phyloP scores from a whole-genome alignment of 768 basidiomycete species.

The Crucibulum laeve region DNA sequence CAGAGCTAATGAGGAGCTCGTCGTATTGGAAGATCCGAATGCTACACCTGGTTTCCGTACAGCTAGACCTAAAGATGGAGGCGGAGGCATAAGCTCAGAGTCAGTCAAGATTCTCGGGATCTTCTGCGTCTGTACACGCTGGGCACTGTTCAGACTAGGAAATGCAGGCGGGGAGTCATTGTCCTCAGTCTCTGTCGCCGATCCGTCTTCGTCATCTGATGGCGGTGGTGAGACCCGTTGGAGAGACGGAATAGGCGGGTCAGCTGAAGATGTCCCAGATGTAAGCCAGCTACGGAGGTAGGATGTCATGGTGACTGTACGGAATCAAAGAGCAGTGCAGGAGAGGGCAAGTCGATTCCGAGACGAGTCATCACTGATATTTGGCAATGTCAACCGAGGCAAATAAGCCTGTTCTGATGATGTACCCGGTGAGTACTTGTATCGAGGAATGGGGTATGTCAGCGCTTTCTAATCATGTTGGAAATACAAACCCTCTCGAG shows the following conservation, averaged over 20 bases:
- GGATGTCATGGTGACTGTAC: conserved; percentile 42
- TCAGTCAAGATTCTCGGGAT: conserved; percentile 38
- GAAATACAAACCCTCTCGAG: no score
- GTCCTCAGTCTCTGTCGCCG: conserved; percentile 31
- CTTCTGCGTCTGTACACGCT: conserved; percentile 41
- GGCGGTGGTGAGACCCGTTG: conserved; percentile 32
- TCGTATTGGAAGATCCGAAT: conserved; percentile 18
- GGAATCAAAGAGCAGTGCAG: no score
- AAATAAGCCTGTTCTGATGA: no score
- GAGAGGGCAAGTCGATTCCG: no score
- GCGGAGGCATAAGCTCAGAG: conserved; percentile 51
- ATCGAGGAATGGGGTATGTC: no score
- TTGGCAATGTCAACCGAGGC: no score
- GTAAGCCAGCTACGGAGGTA: conserved; percentile 59
- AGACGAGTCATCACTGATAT: no score
- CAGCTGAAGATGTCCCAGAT: conserved; percentile 25
- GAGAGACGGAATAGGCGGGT: conserved; percentile 12
- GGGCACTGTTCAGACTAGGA: conserved; percentile 68
- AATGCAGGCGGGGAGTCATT: conserved; percentile 71
- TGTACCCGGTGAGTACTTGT: no score
- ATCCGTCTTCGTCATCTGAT: conserved; percentile 36
- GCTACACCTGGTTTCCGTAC: conserved; percentile 33
- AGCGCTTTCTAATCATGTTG: no score
- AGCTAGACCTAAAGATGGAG: conserved; percentile 38
- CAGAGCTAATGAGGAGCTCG: conserved; percentile 42